These are phyloP conservation scores for Tubosaeta brunneosetosa DNA, from an alignment of 768 basidiomycete genomes.

Conservation along the genomic window DNA sequence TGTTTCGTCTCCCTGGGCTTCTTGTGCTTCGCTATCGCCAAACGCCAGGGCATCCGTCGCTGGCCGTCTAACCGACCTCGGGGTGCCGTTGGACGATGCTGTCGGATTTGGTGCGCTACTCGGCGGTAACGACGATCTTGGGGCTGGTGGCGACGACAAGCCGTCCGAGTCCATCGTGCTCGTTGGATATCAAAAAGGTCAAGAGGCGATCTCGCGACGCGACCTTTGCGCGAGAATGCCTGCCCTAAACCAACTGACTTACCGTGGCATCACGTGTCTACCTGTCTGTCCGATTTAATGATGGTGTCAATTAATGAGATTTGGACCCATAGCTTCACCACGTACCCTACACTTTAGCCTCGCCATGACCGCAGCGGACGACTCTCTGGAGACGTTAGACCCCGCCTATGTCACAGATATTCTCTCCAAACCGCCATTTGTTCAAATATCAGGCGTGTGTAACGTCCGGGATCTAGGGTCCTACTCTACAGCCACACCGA, in stretches of 20 bases:
- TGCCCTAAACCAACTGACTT: conserved; percentile 33
- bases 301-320: background rate
- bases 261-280: conserved; percentile 7
- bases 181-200: conserved; percentile 1
- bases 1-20: conserved; percentile 36
- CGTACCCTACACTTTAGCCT: background rate
- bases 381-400: conserved; percentile 59
- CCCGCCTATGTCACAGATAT: conserved; percentile 57
- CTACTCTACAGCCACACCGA: conserved; percentile 47
- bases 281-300: background rate
- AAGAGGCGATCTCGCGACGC: conserved; percentile 24
- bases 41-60: conserved; percentile 52
- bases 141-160: conserved; percentile 53
- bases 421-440: conserved; percentile 68
- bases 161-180: conserved; percentile 51
- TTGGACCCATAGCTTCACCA: background rate
- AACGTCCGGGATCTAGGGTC: conserved; percentile 72
- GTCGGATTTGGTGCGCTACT: conserved; percentile 44
- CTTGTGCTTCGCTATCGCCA: conserved; percentile 47
- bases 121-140: conserved; percentile 49
- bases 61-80: conserved; percentile 34
- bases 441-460: conserved; percentile 64
- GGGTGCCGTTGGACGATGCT: conserved; percentile 34
- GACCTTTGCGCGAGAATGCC: conserved; percentile 39
- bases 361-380: conserved; percentile 19